Conservation (phyloP, 1,284 basidiomycete species). For the Ceratobasidium sp. region DNA sequence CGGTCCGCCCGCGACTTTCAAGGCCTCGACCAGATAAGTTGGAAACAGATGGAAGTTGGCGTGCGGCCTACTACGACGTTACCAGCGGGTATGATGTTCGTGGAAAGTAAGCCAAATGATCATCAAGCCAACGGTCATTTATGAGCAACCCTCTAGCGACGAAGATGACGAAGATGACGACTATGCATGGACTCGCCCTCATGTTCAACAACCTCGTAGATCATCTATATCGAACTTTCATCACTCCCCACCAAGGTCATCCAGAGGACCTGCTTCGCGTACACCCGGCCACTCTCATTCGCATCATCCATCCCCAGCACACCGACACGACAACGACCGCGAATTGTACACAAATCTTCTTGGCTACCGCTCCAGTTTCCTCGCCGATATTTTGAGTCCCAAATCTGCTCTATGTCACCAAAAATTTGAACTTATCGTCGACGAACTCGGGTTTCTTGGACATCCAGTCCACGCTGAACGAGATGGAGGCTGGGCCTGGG, state of each 20-base stretch:
- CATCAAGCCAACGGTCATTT: background rate
- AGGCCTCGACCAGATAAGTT: constrained; percentile 59
- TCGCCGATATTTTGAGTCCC: constrained; percentile 86
- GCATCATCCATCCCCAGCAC: constrained; percentile 47
- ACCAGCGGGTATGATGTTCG: constrained; percentile 16
- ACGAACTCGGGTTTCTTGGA: constrained; percentile 93
- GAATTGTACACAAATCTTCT: constrained; percentile 68
- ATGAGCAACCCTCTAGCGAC: constrained; percentile 49
- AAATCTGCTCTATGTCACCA: constrained; percentile 83
- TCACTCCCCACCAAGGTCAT: constrained; percentile 10
- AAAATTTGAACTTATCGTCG: constrained; percentile 91
- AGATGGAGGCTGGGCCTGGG: constrained; percentile 68
- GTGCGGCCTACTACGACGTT: constrained; percentile 36
- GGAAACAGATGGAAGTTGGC: constrained; percentile 39
- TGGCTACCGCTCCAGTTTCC: constrained; percentile 80
- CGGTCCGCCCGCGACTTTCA: constrained; percentile 62
- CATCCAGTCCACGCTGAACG: constrained; percentile 86
- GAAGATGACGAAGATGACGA: constrained; percentile 50
- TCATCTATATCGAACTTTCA: constrained; percentile 11
- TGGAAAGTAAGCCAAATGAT: constrained; percentile 2
- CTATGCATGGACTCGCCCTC: constrained; percentile 64
- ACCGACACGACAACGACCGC: constrained; percentile 39
- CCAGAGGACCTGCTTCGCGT: constrained; percentile 44
- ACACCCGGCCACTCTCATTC: constrained; percentile 47
- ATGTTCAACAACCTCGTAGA: constrained; percentile 44